Conservation (phyloP, 1,284 basidiomycete genomes). For the Salmacisia buchloeana region DNA sequence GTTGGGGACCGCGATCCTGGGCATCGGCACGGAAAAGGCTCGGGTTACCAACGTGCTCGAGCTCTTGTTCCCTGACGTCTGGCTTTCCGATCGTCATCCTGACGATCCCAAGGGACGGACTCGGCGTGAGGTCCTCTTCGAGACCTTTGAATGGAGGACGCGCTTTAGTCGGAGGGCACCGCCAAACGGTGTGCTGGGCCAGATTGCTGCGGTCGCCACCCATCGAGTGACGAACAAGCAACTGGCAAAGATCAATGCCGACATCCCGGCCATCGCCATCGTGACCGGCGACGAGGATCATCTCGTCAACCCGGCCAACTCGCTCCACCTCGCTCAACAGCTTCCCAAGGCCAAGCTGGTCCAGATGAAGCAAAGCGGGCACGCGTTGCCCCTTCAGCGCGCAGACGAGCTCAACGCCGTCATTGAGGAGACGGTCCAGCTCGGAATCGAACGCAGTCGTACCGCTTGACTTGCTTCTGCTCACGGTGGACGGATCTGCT, state of each 20-base stretch:
- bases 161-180: slow-evolving; percentile 61
- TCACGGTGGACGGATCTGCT: not conserved
- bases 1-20: slow-evolving; percentile 54
- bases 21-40: slow-evolving; percentile 57
- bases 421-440: not conserved
- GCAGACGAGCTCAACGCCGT: slow-evolving; percentile 23
- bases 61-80: slow-evolving; percentile 62
- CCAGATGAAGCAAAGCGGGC: slow-evolving; percentile 64
- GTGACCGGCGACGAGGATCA: slow-evolving; percentile 70
- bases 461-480: not conserved
- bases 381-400: slow-evolving; percentile 62
- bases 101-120: not conserved
- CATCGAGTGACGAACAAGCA: slow-evolving; percentile 63
- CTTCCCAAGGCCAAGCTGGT: slow-evolving; percentile 68
- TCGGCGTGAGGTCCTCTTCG: slow-evolving; percentile 6
- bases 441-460: not conserved
- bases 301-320: slow-evolving; percentile 62
- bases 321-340: slow-evolving; percentile 58
- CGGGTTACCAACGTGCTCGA: slow-evolving; percentile 60
- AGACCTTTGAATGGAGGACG: slow-evolving; percentile 60
- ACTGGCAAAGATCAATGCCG: slow-evolving; percentile 58
- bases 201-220: slow-evolving; percentile 67
- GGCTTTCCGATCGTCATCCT: slow-evolving; percentile 49
- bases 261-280: slow-evolving; percentile 62
- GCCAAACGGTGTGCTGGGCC: slow-evolving; percentile 64